Evolutionary conservation across 2,329 filamentous ascomycete genomes (phyloP), one percentile per base, ranked within the genome.

Genomic region (Tricladium varicosporioides): DNA sequence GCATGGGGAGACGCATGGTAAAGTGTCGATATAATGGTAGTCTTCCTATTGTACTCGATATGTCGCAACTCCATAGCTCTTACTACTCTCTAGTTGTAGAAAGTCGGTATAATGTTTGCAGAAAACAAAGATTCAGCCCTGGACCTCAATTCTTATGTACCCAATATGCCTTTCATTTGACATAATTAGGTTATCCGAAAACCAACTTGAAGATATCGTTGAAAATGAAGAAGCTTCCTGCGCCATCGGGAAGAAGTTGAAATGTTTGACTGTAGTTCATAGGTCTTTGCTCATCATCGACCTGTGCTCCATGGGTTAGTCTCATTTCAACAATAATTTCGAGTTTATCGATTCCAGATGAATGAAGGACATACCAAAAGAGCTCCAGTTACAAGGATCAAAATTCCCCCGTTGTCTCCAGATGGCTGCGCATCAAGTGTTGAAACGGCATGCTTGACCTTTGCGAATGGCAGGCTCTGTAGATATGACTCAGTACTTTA

Each of bases 171-270:
- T 50, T 19, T 33, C 32, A 40, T 27, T 46, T n/a, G 8, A 18
- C 44, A 18, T 31, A 36, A 44, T 14, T 5, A 16, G 13, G 45
- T 62, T 52, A 69, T 60, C 65, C 80, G 75, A 89, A 93, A 66
- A 96, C 83, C 61, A 97, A 84, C 77, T 90, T 90, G 86, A 97
- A 97, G 73, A 97, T 78, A 74, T 97, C 93, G 80, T 97, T 97
- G 79, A 87, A 87, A 72, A 97, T 89, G 74, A 84, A 97, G 80
- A 88, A 96, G 76, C 81, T 85, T 67, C 85, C 87, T 51, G 69
- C 65, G 27, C 75, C 75, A 54, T 91, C 88, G 60, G 85, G 86
- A 64, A 85, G 75, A 61, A 97, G 87, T 75, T 95, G 89, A 83
- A 97, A 97, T 56, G 83, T 78, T 78, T 97, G 92, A 56, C 87